phyloP scores from a whole-genome alignment of 768 basidiomycete genomes.

The Nidularia sp. region DNA sequence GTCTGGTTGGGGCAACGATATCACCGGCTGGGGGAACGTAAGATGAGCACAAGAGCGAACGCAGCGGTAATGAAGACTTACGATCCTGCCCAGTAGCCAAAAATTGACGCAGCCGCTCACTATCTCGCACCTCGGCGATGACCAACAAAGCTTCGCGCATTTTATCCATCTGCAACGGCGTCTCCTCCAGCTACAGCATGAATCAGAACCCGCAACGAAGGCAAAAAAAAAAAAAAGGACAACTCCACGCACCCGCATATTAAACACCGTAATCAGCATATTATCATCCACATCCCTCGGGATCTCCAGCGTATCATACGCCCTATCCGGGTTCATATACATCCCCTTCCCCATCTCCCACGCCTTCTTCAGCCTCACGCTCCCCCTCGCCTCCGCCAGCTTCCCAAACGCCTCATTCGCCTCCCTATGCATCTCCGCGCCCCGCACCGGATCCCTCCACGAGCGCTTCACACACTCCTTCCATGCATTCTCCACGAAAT shows the following conservation, averaged over 20 bases:
- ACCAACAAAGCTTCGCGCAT: conserved; percentile 71
- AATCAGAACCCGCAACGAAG: no score
- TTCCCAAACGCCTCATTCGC: conserved; percentile 69
- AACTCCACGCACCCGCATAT: conserved; percentile 54
- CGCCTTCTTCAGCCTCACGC: conserved; percentile 37
- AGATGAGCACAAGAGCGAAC: conserved; percentile 1
- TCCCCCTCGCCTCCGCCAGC: conserved; percentile 61
- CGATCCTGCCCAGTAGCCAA: conserved; percentile 68
- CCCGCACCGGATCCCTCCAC: conserved; percentile 50
- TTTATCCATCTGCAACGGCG: conserved; percentile 59
- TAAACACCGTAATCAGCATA: conserved; percentile 72
- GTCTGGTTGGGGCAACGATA: conserved; percentile 41
- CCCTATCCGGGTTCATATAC: conserved; percentile 64
- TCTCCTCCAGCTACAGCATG: conserved; percentile 61
- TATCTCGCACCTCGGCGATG: conserved; percentile 74
- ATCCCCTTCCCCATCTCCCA: conserved; percentile 54
- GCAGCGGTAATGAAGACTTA: conserved; percentile 35
- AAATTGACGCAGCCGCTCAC: conserved; percentile 64
- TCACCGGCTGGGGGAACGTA: conserved; percentile 55
- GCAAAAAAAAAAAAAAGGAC: conserved; percentile 6
- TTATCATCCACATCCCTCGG: conserved; percentile 69
- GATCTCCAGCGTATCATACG: conserved; percentile 69
- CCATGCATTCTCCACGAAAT: conserved; percentile 72
- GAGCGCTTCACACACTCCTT: conserved; percentile 49
- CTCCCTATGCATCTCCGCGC: conserved; percentile 41